Base-by-base conservation (phyloP, 257 asterid species). In the Salvia hispanica region DNA sequence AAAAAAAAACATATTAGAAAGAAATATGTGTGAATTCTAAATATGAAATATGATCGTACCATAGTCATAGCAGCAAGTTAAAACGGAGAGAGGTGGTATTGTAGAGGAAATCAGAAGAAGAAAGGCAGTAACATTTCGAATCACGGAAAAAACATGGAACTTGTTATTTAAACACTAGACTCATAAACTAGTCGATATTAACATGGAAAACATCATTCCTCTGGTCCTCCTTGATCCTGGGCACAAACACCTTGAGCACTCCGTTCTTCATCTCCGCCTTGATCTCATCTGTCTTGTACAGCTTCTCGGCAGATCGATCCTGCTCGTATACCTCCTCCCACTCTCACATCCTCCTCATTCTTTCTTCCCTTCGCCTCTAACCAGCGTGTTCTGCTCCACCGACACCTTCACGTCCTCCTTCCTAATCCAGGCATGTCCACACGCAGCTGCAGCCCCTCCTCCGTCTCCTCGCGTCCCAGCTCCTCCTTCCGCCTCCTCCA, bases 251-350 rank as follows among this genome's bases (percentile, higher is more conserved):
- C n/a, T 76, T 86, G 14, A 83, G 79, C 6, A 86, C 85, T 0
- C 92, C 92, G 45, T 83, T 83, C 62, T 81, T 86, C 89, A 86
- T 86, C 85, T 83, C 88, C 0, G 88, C 92, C 14, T 81, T 86
- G 4, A 83, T 83, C 13, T 78, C 88, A 11, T 64, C 15, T 1
- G 72, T 73, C 75, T 78, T 83, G 78, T 81, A 86, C 2, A 83
- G 79, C 53, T 66, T 86, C 74, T 79, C 84, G 92, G 92, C 0
- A 86, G 77, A 72, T 79, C 92, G 9, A 86, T 81, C 72, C 89
- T 66, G 74, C 88, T 78, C 0, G 77, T 37, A 77, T 71, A 83
- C 73, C 80, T 76, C 37, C 83, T 51, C 28, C 77, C 86, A 0
- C 43, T 64, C 9, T 77, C 88, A 0, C n/a, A n/a, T 83, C 90